Conservation (phyloP, 208 protist genomes). For the Ichthyophonus hoferi region DNA sequence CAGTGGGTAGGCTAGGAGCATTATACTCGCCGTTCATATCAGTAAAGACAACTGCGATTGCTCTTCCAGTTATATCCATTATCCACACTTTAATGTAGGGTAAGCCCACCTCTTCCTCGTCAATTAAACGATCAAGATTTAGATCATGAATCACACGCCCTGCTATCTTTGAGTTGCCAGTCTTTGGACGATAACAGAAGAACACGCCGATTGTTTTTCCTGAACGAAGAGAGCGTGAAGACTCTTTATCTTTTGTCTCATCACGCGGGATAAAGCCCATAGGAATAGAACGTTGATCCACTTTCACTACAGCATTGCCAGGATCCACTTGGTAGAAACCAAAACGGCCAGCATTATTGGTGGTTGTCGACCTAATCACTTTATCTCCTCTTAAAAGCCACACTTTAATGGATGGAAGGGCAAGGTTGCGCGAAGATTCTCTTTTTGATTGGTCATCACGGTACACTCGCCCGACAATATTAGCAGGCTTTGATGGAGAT, state of each 20-base stretch:
- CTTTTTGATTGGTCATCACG: background rate
- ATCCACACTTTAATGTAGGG: background rate
- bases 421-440: background rate
- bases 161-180: background rate
- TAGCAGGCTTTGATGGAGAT: background rate
- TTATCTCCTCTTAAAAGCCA: background rate
- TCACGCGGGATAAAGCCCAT: background rate
- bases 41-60: background rate
- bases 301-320: background rate
- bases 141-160: background rate
- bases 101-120: background rate
- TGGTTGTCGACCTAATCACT: background rate
- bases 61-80: background rate
- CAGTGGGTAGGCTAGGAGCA: background rate
- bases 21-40: background rate
- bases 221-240: background rate
- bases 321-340: background rate
- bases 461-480: background rate
- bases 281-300: background rate
- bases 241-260: background rate
- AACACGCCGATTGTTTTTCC: background rate
- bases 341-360: background rate
- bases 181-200: background rate
- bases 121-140: background rate
- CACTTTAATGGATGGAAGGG: background rate